Evolutionary conservation across 2,329 filamentous ascomycete genomes (phyloP), one percentile per base, ranked within the genome.

Genomic region (Stemphylium beticola): DNA sequence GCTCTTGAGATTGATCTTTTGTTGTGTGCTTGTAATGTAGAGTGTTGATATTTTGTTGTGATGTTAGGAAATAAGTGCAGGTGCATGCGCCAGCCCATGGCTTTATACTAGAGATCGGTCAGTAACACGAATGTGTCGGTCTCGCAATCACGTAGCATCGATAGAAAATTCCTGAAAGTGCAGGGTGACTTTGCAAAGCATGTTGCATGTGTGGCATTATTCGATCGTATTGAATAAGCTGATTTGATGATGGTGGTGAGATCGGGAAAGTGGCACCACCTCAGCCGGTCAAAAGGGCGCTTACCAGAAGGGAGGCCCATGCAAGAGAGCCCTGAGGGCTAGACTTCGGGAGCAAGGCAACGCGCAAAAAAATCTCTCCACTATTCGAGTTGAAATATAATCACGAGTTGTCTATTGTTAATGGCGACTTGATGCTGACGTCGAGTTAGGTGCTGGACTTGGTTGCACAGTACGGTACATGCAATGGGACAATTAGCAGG

Each of bases 171-270:
- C 17, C 11, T 15, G 14, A 14, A 32, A 14, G 1, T 14, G 29
- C 36, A 34, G 41, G 17, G 37, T 15, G 37, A 3, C 31, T 18
- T 34, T 48, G 4, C n/a, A 4, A 33, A 42, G 4, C 8, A 32
- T 44, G 40, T 34, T 43, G 33, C 38, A 18, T 15, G 31, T 36
- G 18, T 45, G 42, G 45, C 37, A 24, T 34, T 46, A 48, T 31
- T 32, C 4, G 7, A 32, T 33, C 36, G 50, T 32, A 41, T 26
- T 40, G 36, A 12, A 12, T 38, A 41, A 33, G 46, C 46, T 48
- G 24, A 36, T 18, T 22, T 32, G 43, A 24, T 33, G 29, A 17
- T 42, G 24, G 54, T 57, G 49, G 54, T 54, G 51, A 43, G 55
- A 50, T 34, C 29, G 26, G 9, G 18, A 4, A 34, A 33, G 41